Evolutionary conservation across 805 yeast species (phyloP), one percentile per base, ranked within the genome.

Genomic region (Zygoascus bituminiphila): DNA sequence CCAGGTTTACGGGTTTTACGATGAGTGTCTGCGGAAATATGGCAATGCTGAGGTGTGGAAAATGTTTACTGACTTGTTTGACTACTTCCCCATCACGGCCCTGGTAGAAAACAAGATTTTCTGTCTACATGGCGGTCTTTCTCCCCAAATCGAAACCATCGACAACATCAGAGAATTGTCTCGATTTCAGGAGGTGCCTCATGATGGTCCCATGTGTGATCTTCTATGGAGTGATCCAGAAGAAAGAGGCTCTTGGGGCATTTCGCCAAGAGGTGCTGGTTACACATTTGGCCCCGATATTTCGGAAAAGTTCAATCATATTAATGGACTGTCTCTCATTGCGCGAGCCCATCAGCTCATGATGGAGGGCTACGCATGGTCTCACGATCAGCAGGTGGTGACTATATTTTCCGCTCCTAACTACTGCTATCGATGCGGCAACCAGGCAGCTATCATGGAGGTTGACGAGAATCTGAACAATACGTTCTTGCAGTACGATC

Each of bases 201-300:
- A 89, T 64, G 96, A 89, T 68, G 97, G 97, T 41, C 96, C 96
- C 59, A 88, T 89, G 96, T 88, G 96, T 70, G 97, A 89, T 65
- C 74, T 89, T 62, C 74, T 89, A 57, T 89, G 97, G 97, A 84
- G 94, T 5, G 97, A 89, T 66, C 97, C 97, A 17, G 98, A 89
- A 66, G 96, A 89, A 67, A 76, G 96, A 64, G 96, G 95, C 58
- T 95, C 95, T 61, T 89, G 98, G 98, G 97, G 96, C 54, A 88
- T 89, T 58, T 82, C 91, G 64, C 96, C 97, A 68, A 82, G 98
- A 77, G 97, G 97, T 74, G 98, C 98, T 54, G 98, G 98, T 68
- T 89, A 86, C 84, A 88, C 96, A 62, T 89, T 89, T 77, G 98
- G 98, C 61, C 95, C 85, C 73, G 96, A 89, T 74, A 88, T 89